Percentiles rank a stretch among this genome's conserved stretches.
phyloP scores from a whole-genome alignment of 192 early-diverging fungal genomes.

The Haplosporangium gracile region DNA sequence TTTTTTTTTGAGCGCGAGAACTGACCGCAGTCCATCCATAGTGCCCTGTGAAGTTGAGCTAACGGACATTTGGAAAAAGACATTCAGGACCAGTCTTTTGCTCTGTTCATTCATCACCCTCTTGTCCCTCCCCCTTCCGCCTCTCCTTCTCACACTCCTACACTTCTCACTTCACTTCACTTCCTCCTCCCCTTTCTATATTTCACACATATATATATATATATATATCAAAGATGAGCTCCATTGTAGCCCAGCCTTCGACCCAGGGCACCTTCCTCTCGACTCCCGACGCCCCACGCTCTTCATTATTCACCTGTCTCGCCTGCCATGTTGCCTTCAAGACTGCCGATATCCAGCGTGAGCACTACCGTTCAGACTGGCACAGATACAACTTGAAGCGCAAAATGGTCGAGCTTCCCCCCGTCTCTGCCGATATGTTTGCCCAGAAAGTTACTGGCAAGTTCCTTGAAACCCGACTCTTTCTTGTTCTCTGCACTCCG shows the following conservation, averaged over 20 bases:
- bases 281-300: slow-evolving; percentile 54
- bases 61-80: neutral
- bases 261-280: slow-evolving; percentile 45
- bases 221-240: slow-evolving; percentile 27
- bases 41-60: neutral
- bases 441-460: slow-evolving; percentile 75
- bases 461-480: neutral
- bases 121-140: neutral
- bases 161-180: neutral
- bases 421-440: slow-evolving; percentile 88
- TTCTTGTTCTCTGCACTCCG: neutral
- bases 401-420: slow-evolving; percentile 92
- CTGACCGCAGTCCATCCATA: neutral
- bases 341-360: slow-evolving; percentile 88
- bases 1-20: neutral
- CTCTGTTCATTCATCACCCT: neutral
- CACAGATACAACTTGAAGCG: slow-evolving; percentile 99
- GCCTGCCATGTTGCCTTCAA: slow-evolving; percentile 96
- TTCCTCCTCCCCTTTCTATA: neutral
- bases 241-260: slow-evolving; percentile 31
- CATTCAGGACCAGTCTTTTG: neutral
- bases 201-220: neutral
- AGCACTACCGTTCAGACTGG: slow-evolving; percentile 97
- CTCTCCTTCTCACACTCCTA: neutral
- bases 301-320: slow-evolving; percentile 83